Conservation (phyloP, 371 early-diverging fungal species). For the Quaeritorhiza haematococci region DNA sequence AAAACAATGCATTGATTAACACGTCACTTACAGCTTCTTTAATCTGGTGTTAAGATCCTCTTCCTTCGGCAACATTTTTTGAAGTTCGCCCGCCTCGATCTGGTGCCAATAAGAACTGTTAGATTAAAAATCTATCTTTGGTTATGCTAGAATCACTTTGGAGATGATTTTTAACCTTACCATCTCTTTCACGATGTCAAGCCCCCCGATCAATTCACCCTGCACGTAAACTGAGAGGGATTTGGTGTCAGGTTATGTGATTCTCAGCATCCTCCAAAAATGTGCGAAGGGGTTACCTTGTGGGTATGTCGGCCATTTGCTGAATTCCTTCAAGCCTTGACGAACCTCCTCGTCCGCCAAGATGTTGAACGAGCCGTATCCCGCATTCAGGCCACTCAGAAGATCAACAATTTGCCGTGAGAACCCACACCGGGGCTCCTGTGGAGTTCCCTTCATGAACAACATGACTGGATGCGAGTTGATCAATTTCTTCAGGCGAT, state of each 20-base stretch:
- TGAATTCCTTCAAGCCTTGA: conserved; percentile 78
- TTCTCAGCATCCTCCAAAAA: neutral
- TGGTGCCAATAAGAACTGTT: no score
- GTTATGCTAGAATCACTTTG: no score
- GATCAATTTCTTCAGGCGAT: conserved; percentile 63
- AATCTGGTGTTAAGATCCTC: conserved; percentile 69
- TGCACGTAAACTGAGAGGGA: conserved; percentile 61
- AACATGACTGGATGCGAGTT: conserved; percentile 73
- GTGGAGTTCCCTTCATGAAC: conserved; percentile 92
- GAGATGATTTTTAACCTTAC: neutral
- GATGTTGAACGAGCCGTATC: conserved; percentile 86
- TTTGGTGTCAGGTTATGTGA: neutral
- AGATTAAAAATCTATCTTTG: no score
- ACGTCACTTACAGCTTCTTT: conserved; percentile 47
- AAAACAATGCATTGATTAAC: neutral
- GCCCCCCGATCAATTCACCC: conserved; percentile 83
- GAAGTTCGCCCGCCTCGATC: conserved; percentile 70
- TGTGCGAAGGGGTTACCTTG: no score
- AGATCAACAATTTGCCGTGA: conserved; percentile 35
- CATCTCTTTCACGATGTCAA: conserved; percentile 87
- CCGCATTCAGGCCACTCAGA: conserved; percentile 5
- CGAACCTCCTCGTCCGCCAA: conserved; percentile 82
- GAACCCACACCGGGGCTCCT: conserved; percentile 28
- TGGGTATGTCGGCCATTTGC: conserved; percentile 92
- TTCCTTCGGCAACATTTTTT: conserved; percentile 59